Percentiles rank a stretch among this genome's conserved stretches.
Evolutionary conservation across 805 yeast species (phyloP).

Genomic region (Myxozyma kluyveri): DNA sequence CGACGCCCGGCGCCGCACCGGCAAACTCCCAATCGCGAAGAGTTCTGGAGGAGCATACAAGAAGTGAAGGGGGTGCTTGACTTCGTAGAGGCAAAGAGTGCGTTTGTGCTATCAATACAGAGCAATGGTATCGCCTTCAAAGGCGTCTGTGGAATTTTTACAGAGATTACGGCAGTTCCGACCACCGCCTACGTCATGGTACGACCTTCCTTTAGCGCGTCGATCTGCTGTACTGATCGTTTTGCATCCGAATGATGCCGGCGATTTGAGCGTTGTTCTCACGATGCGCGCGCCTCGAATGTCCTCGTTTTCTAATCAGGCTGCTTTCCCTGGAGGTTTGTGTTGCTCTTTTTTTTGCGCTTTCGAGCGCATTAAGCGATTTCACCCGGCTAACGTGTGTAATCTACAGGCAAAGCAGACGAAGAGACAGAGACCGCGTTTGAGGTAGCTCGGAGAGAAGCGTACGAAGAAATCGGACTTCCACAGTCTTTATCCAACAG

Average conservation of each 20-base stretch:
- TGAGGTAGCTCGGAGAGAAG: constrained; percentile 76
- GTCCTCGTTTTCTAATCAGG: constrained; percentile 80
- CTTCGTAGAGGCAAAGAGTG: neutral
- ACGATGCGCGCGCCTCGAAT: constrained; percentile 73
- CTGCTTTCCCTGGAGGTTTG: constrained; percentile 89
- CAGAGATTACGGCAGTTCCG: constrained; percentile 20
- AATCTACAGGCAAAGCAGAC: constrained; percentile 83
- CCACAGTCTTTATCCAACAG: constrained; percentile 38
- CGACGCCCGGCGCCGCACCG: no score
- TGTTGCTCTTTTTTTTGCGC: constrained; percentile 36
- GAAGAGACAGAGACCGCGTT: constrained; percentile 58
- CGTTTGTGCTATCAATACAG: neutral
- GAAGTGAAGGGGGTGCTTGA: no score
- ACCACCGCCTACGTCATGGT: constrained; percentile 42
- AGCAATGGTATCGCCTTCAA: constrained; percentile 3
- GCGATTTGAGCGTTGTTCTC: constrained; percentile 73
- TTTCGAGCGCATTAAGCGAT: neutral
- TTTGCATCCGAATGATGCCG: constrained; percentile 58
- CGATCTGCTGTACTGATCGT: constrained; percentile 78
- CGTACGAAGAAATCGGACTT: constrained; percentile 83
- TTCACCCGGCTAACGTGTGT: neutral
- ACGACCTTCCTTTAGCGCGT: constrained; percentile 58
- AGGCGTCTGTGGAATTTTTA: constrained; percentile 16
- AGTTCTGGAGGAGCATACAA: no score
- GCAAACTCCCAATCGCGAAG: no score